These are phyloP conservation scores for Rhodotorula sp. DNA, from an alignment of 1,284 basidiomycete genomes.

Conservation along the genomic window DNA sequence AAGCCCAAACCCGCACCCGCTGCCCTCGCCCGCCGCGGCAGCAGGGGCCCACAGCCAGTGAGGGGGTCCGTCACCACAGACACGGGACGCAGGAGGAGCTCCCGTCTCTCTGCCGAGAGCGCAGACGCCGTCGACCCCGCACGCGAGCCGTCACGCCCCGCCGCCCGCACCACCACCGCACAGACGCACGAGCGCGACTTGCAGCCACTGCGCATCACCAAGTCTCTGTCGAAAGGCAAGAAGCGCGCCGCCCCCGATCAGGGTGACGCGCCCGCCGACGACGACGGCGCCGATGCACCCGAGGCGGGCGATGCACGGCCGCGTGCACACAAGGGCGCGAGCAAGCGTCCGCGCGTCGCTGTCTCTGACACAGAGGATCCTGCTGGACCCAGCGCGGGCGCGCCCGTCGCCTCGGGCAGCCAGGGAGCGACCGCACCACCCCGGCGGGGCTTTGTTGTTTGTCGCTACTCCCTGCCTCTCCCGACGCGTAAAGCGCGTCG, in stretches of 20 bases:
- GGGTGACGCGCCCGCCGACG: neutral
- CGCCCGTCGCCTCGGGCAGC: neutral
- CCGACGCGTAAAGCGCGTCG: slow-evolving; percentile 7
- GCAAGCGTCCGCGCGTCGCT: slow-evolving; percentile 11
- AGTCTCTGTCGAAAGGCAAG: slow-evolving; percentile 5
- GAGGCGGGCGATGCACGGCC: neutral
- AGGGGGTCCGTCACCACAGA: slow-evolving; percentile 2
- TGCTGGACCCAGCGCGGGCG: neutral
- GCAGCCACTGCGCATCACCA: no score
- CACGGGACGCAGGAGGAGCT: slow-evolving; percentile 10
- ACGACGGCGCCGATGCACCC: neutral
- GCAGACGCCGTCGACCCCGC: neutral
- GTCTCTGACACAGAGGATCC: neutral
- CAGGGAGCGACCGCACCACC: slow-evolving; percentile 1
- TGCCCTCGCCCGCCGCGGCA: neutral
- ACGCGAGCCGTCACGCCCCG: no score
- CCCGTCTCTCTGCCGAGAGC: slow-evolving; percentile 22
- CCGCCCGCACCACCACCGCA: no score
- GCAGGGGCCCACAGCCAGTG: slow-evolving; percentile 5
- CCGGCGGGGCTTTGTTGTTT: slow-evolving; percentile 26
- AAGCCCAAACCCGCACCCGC: neutral
- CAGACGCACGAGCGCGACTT: no score
- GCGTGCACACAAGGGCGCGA: neutral
- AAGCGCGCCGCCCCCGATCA: neutral
- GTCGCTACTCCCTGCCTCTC: neutral